Percentiles rank a stretch among this genome's conserved stretches.
Conservation (phyloP, 768 basidiomycete genomes). For the Termitomyces sp. region DNA sequence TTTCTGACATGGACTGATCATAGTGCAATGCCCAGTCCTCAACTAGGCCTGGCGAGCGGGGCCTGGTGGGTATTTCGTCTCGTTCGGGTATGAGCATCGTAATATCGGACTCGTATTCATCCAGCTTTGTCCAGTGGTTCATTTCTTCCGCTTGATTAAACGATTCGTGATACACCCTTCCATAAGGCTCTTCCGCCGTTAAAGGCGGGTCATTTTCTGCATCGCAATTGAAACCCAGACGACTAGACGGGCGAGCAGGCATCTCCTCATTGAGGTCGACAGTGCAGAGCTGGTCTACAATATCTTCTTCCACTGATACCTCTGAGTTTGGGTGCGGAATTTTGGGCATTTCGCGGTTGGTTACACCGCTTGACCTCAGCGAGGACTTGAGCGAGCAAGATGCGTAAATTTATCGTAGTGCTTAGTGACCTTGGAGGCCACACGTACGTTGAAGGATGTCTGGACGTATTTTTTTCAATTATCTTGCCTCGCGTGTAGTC, state of each 20-base stretch:
- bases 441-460: neutral
- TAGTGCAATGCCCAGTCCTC: slow-evolving; percentile 7
- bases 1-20: slow-evolving; percentile 10
- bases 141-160: slow-evolving; percentile 2
- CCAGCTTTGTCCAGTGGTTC: neutral
- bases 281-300: slow-evolving; percentile 16
- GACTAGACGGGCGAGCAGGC: slow-evolving; percentile 44
- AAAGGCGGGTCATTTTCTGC: slow-evolving; percentile 5
- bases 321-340: neutral
- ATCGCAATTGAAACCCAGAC: slow-evolving; percentile 38
- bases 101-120: slow-evolving; percentile 16
- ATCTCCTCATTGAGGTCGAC: slow-evolving; percentile 14
- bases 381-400: neutral
- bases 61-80: neutral
- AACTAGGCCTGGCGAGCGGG: slow-evolving; percentile 5
- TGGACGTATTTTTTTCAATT: neutral
- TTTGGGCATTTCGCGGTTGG: neutral
- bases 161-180: slow-evolving; percentile 1
- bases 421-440: neutral
- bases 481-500: neutral
- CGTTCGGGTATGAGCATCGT: slow-evolving; percentile 8
- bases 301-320: slow-evolving; percentile 17
- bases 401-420: neutral
- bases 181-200: neutral
- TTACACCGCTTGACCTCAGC: slow-evolving; percentile 7